These are phyloP conservation scores for Aegilops speltoides DNA, from an alignment of 176 grass and related monocot species.

Conservation along the genomic window DNA sequence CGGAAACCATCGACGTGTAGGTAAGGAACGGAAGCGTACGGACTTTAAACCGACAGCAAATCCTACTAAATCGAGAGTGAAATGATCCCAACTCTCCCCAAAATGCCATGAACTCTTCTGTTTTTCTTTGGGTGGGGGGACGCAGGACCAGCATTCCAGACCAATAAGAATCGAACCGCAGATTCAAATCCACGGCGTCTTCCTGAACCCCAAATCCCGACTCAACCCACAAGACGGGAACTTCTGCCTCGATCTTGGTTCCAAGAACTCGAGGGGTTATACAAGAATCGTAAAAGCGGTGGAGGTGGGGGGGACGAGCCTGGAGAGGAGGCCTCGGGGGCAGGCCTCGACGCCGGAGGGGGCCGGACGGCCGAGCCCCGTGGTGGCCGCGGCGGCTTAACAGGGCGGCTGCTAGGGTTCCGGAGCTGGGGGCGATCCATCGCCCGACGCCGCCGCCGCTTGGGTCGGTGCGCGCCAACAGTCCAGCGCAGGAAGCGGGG, in stretches of 20 bases:
- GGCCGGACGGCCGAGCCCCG: background rate
- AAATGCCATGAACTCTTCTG: background rate
- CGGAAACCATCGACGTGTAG: background rate
- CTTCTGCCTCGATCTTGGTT: background rate
- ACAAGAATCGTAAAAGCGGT: background rate
- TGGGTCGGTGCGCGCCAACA: constrained; percentile 41
- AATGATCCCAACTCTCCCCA: background rate
- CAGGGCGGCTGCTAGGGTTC: constrained; percentile 34
- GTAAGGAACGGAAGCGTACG: background rate
- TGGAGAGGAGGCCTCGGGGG: constrained; percentile 27
- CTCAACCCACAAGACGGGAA: background rate
- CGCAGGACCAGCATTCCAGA: background rate
- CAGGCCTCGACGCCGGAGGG: background rate
- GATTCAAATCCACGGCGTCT: background rate
- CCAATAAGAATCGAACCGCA: background rate
- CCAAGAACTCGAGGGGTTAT: background rate
- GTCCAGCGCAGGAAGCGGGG: background rate
- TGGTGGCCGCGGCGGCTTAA: constrained; percentile 27
- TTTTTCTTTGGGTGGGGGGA: background rate
- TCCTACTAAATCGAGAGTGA: background rate
- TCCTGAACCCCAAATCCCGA: constrained; percentile 3
- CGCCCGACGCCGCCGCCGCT: constrained; percentile 12
- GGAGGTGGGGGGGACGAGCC: constrained; percentile 19
- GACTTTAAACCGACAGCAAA: constrained; percentile 1
- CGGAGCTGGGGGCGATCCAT: constrained; percentile 43